Percentiles rank a stretch among this genome's conserved stretches.
Conservation (phyloP, 495 filamentous ascomycete genomes). For the Penicillium simplicissimum region DNA sequence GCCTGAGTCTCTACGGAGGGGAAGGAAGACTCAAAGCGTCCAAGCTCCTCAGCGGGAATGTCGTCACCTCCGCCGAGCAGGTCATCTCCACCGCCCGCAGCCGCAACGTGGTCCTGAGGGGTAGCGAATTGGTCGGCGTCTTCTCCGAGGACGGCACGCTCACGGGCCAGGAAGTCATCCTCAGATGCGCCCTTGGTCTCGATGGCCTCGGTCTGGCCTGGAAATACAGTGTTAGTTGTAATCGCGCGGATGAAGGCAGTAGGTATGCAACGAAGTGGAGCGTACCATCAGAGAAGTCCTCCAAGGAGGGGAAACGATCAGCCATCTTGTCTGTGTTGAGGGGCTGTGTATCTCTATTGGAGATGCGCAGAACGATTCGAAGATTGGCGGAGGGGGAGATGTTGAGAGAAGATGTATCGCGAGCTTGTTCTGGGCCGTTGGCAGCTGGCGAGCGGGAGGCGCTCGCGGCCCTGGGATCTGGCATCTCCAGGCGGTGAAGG, state of each 20-base stretch:
- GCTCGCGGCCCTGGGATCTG: conserved; percentile 29
- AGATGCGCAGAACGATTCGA: background rate
- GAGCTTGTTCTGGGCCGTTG: conserved; percentile 21
- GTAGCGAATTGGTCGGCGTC: conserved; percentile 90
- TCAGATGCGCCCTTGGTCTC: conserved; percentile 45
- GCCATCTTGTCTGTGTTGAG: conserved; percentile 62
- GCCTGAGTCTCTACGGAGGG: conserved; percentile 69
- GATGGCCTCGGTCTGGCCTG: conserved; percentile 61
- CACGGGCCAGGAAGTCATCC: conserved; percentile 84
- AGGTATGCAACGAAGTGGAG: conserved; percentile 20
- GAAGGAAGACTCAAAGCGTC: conserved; percentile 83
- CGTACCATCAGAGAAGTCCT: conserved; percentile 92
- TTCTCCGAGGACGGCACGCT: conserved; percentile 85
- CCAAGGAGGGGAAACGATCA: conserved; percentile 92
- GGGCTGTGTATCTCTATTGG: background rate
- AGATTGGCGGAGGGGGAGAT: background rate
- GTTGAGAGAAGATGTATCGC: conserved; percentile 15
- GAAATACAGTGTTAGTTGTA: conserved; percentile 29
- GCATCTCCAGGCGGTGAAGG: conserved; percentile 5
- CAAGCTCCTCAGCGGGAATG: conserved; percentile 54
- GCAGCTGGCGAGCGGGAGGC: conserved; percentile 29
- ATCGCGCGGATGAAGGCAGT: conserved; percentile 19
- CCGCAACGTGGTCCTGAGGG: conserved; percentile 65
- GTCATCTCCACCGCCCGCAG: conserved; percentile 64
- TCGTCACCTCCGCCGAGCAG: conserved; percentile 63